Evolutionary conservation across 139 green algal species (phyloP).

Genomic region (Tetratostichococcus sp.): DNA sequence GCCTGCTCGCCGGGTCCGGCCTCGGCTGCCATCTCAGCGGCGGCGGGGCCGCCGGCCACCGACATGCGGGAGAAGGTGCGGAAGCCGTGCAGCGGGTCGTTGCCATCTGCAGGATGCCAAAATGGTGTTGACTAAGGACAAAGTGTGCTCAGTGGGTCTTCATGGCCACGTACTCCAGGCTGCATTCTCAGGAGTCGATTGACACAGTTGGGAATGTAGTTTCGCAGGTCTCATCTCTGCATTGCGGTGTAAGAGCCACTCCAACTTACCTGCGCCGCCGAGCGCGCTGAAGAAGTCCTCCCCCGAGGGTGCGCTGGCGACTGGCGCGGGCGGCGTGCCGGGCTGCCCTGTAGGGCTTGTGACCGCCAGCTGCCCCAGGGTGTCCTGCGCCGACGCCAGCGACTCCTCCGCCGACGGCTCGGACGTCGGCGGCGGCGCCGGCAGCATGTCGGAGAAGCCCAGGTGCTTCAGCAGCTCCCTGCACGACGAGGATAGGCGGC

Average conservation of each 20-base stretch:
- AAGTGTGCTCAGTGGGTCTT: too few species aligned
- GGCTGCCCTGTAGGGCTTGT: constrained; percentile 13
- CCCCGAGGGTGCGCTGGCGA: not conserved
- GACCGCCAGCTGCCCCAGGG: not conserved
- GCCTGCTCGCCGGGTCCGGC: constrained; percentile 61
- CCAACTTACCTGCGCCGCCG: not conserved
- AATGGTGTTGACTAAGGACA: too few species aligned
- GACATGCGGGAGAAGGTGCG: not conserved
- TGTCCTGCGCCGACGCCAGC: constrained; percentile 1
- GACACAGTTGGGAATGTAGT: too few species aligned
- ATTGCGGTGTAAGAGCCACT: too few species aligned
- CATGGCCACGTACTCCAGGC: too few species aligned
- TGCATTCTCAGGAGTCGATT: too few species aligned
- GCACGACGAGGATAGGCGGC: too few species aligned
- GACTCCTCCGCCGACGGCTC: constrained; percentile 7
- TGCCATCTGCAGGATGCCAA: not conserved
- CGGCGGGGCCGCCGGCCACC: not conserved
- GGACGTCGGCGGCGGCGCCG: constrained; percentile 13
- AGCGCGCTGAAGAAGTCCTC: constrained; percentile 39
- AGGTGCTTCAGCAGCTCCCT: constrained; percentile 76
- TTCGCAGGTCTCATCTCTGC: too few species aligned
- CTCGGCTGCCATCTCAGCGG: constrained; percentile 17
- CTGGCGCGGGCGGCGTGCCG: not conserved
- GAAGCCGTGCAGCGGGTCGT: not conserved
- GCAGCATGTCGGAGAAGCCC: constrained; percentile 73